phyloP scores from a whole-genome alignment of 257 asterid species.

The Marsdenia floribunda region DNA sequence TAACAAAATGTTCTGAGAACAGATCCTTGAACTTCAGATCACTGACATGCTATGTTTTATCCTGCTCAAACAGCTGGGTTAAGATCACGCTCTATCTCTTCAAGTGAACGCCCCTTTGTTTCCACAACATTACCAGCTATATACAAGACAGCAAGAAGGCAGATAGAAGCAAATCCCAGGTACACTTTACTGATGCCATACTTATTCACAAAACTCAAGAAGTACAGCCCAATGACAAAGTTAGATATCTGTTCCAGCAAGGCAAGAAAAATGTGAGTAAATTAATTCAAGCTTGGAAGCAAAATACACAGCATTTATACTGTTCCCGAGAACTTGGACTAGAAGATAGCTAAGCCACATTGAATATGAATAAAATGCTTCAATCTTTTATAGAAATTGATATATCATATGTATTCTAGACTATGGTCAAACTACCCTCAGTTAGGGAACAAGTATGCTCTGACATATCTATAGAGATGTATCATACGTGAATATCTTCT shows the following conservation, averaged over 20 bases:
- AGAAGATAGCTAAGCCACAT: not conserved
- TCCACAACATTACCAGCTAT: slow-evolving; percentile 76
- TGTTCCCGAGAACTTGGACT: not conserved
- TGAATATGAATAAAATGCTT: not conserved
- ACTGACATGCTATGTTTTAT: not conserved
- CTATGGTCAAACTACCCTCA: not conserved
- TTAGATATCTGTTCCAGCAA: slow-evolving; percentile 61
- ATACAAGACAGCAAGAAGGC: slow-evolving; percentile 71
- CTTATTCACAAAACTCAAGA: slow-evolving; percentile 77
- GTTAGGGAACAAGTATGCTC: not conserved
- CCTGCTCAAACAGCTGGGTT: slow-evolving; percentile 44
- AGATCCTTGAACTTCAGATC: slow-evolving; percentile 2
- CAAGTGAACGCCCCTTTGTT: slow-evolving; percentile 89
- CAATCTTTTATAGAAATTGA: not conserved
- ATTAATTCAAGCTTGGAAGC: not conserved
- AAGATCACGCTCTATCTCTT: slow-evolving; percentile 81
- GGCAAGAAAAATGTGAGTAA: not conserved
- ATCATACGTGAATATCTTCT: too few relatives aligned
- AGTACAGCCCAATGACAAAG: slow-evolving; percentile 81
- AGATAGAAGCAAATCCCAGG: slow-evolving; percentile 75
- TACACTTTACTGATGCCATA: slow-evolving; percentile 84
- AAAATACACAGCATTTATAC: not conserved
- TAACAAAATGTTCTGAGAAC: not conserved
- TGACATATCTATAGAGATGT: not conserved
- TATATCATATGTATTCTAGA: not conserved